A percentile compares a stretch with the other conserved stretches of the same genome.
phyloP scores from a whole-genome alignment of 805 yeast genomes.

The Grigorovia humatica region DNA sequence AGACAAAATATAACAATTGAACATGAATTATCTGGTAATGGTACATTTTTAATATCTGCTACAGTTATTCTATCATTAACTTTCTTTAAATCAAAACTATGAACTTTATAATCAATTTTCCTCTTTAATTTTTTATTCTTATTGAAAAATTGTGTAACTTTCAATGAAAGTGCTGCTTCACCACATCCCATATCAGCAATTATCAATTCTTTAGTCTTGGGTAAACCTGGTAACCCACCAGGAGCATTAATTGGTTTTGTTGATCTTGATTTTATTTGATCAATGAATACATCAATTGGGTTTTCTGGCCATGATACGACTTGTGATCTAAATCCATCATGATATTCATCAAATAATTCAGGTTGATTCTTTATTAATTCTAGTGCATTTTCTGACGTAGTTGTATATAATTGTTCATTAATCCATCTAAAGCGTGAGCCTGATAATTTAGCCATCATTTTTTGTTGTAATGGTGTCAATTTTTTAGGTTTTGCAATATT shows the following conservation, averaged over 20 bases:
- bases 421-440: slow-evolving; percentile 98
- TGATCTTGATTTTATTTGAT: slow-evolving; percentile 51
- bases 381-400: slow-evolving; percentile 66
- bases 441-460: slow-evolving; percentile 88
- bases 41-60: slow-evolving; percentile 91
- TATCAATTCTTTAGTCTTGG: slow-evolving; percentile 43
- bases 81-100: slow-evolving; percentile 84
- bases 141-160: slow-evolving; percentile 43
- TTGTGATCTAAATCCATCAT: slow-evolving; percentile 89
- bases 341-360: slow-evolving; percentile 83
- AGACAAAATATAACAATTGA: slow-evolving; percentile 87
- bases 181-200: slow-evolving; percentile 99
- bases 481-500: slow-evolving; percentile 20
- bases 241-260: slow-evolving; percentile 79
- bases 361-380: slow-evolving; percentile 72
- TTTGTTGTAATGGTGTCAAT: slow-evolving; percentile 81
- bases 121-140: slow-evolving; percentile 23
- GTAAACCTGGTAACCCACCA: slow-evolving; percentile 82
- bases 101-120: slow-evolving; percentile 50
- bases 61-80: slow-evolving; percentile 87
- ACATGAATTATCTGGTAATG: slow-evolving; percentile 68
- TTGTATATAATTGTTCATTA: slow-evolving; percentile 92
- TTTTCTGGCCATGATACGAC: slow-evolving; percentile 98
- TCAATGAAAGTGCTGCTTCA: slow-evolving; percentile 78
- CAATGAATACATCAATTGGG: slow-evolving; percentile 86